Base-by-base conservation (phyloP, 2,329 filamentous ascomycete species). In the Fusarium sterilihyphosum region DNA sequence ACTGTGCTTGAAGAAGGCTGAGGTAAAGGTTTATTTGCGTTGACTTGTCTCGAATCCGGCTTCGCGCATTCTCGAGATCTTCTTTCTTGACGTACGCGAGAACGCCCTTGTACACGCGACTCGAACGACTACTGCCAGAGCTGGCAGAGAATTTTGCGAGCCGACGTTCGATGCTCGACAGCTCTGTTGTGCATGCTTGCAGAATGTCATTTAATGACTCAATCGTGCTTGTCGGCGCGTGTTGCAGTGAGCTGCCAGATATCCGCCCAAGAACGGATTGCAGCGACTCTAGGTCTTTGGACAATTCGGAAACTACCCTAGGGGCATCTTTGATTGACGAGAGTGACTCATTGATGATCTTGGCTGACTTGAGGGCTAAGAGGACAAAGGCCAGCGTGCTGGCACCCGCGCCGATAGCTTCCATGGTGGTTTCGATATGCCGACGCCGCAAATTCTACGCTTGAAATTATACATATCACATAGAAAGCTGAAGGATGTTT, bases 11-110 rank as follows among this genome's bases (percentile, higher is more conserved):
- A 31, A 73, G n/a, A 20, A 73, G 33, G 31, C 70, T 56, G 8
- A 73, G 70, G 22, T 70, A 70, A 17, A 73, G 37, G 11, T 62
- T 73, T 9, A 64, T 56, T 11, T 73, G 66, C 6, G 61, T 64
- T 24, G 58, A 53, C 33, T 70, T 62, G 33, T 73, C 70, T 31
- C 71, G 43, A 20, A 73, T 61, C 14, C 66, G 60, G 10, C 53
- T 58, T 11, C 70, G 50, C 7, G 66, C 62, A 6, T 54, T 52
- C 24, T 73, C 70, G 0, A 73, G 40, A 11, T 73, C 61, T 22
- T 73, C 59, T 26, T 73, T 70, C 18, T 73, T 73, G 13, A 72
- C 47, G 14, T 67, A 68, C 1, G 61, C 40, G 11, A 67, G 47
- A 8, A 67, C 18, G 3, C 62, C 47, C 9, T 53, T 68, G 16